Percentiles rank a stretch among this genome's conserved stretches.
Conservation (phyloP, 1,139 yeast genomes). For the Zygoascus hellenicus region DNA sequence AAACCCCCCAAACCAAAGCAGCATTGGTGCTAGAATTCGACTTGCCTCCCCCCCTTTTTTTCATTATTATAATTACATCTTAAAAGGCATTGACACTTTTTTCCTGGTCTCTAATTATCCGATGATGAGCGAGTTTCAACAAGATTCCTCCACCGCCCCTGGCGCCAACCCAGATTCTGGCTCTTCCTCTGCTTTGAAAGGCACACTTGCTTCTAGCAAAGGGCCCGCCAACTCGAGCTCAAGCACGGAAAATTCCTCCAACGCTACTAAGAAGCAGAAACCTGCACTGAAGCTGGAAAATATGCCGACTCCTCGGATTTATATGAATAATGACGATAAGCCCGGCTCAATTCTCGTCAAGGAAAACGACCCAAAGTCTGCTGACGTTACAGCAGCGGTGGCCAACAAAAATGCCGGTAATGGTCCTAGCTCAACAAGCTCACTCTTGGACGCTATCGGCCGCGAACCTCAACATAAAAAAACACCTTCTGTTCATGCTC, state of each 20-base stretch:
- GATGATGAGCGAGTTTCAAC: no score
- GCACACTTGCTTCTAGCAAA: neutral
- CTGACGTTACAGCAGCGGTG: neutral
- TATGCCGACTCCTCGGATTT: slow-evolving; percentile 10
- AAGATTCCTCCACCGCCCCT: no score
- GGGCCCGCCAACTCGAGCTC: neutral
- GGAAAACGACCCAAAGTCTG: slow-evolving; percentile 2
- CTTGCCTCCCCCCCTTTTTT: no score
- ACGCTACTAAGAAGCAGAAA: slow-evolving; percentile 2
- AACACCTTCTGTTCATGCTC: slow-evolving; percentile 69
- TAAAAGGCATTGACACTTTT: no score
- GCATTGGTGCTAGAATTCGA: no score
- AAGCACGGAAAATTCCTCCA: neutral
- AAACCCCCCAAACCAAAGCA: no score
- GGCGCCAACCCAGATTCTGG: no score
- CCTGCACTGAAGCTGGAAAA: slow-evolving; percentile 10
- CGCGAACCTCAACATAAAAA: slow-evolving; percentile 41
- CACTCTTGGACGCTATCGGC: slow-evolving; percentile 3
- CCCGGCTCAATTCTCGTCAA: slow-evolving; percentile 19
- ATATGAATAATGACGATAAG: slow-evolving; percentile 1
- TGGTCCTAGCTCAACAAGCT: neutral
- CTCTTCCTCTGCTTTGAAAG: no score
- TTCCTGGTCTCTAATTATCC: no score
- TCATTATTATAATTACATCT: no score
- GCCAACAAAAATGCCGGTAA: neutral